A percentile compares a stretch with the other conserved stretches of the same genome.
phyloP scores from a whole-genome alignment of 2,329 filamentous ascomycete genomes.

The Ophiostoma montium region DNA sequence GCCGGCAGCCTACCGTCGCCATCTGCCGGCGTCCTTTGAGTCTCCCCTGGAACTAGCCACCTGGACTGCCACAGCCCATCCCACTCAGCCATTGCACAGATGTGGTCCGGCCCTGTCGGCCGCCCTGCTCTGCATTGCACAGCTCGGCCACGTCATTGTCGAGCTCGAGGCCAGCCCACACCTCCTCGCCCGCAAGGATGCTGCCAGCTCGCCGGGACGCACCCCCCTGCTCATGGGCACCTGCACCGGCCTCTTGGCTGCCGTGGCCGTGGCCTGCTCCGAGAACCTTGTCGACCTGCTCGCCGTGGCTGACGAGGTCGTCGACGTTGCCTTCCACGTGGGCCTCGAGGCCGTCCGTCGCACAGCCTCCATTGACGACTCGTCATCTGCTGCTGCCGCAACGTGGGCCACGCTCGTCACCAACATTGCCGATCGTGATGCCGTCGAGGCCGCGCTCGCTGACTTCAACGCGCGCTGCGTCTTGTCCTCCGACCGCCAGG shows the following conservation, averaged over 20 bases:
- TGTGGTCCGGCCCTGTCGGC: conserved; percentile 3
- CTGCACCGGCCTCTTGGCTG: conserved; percentile 57
- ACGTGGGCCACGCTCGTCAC: conserved; percentile 52
- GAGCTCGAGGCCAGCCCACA: conserved; percentile 23
- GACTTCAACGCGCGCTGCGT: conserved; percentile 35
- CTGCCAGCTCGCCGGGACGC: conserved; percentile 34
- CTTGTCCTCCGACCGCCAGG: conserved; percentile 27
- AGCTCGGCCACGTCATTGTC: conserved; percentile 50
- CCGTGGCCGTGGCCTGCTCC: conserved; percentile 48
- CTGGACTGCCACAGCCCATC: neutral
- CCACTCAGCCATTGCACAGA: neutral
- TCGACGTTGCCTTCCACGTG: conserved; percentile 51
- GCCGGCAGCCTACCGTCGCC: conserved; percentile 4
- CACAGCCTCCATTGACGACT: conserved; percentile 30
- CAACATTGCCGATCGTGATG: conserved; percentile 35
- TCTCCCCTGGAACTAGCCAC: conserved; percentile 4
- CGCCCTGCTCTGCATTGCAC: conserved; percentile 48
- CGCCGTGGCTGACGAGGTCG: conserved; percentile 46
- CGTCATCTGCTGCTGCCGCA: conserved; percentile 34
- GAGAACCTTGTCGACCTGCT: conserved; percentile 47
- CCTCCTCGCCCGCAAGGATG: conserved; percentile 38
- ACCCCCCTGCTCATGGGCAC: conserved; percentile 46
- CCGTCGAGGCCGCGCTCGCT: conserved; percentile 30
- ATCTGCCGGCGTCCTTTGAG: conserved; percentile 3
- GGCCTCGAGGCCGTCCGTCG: conserved; percentile 41